A percentile compares a stretch with the other conserved stretches of the same genome.
These are phyloP conservation scores for Cymbidium sinense DNA, from an alignment of 106 monocot genomes.

Conservation along the genomic window DNA sequence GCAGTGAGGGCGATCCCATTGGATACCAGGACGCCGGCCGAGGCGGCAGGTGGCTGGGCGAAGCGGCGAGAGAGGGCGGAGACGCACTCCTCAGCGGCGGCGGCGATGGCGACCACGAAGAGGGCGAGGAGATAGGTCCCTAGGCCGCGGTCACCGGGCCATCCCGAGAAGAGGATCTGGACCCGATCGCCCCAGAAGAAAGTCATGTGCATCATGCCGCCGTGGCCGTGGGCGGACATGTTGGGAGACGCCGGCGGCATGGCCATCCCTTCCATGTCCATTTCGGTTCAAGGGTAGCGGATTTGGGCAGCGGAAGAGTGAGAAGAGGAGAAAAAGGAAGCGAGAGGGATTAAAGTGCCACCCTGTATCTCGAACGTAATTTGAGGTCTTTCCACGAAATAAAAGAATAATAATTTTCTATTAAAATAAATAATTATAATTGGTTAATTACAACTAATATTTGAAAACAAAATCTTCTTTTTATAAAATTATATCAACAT, in stretches of 20 bases:
- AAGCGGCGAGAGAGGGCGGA: neutral
- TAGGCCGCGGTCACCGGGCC: constrained; percentile 23
- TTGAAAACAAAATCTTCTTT: no score
- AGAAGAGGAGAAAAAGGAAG: no score
- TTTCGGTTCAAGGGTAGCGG: no score
- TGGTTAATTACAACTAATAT: no score
- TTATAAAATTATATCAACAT: no score
- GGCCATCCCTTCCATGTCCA: neutral
- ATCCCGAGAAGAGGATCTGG: constrained; percentile 29
- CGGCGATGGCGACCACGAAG: constrained; percentile 1
- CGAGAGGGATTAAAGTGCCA: no score
- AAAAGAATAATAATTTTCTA: no score
- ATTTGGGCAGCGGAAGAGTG: neutral
- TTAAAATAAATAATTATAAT: no score
- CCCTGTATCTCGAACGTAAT: no score
- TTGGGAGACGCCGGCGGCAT: neutral
- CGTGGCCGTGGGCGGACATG: neutral
- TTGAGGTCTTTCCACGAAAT: no score
- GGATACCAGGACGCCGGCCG: neutral
- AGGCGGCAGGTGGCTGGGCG: neutral
- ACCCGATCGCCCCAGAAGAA: constrained; percentile 28
- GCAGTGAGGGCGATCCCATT: neutral
- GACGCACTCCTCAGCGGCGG: constrained; percentile 17
- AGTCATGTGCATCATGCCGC: constrained; percentile 35
- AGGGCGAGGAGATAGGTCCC: constrained; percentile 14